A percentile compares a stretch with the other conserved stretches of the same genome.
These are phyloP conservation scores for Cryptococcus sp. DNA, from an alignment of 1,284 basidiomycete species.

Conservation along the genomic window DNA sequence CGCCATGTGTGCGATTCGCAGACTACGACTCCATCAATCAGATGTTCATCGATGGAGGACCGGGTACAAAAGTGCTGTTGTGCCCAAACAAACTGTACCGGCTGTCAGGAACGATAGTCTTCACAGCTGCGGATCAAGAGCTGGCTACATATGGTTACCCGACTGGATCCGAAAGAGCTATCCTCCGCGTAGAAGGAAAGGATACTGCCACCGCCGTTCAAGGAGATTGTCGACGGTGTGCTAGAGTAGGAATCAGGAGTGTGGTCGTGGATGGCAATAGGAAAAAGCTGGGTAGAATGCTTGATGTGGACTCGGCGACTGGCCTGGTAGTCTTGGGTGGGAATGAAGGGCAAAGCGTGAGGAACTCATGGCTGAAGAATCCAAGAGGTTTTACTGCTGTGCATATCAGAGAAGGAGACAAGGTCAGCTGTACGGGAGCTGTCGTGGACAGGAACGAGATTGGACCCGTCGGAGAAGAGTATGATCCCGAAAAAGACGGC, in stretches of 20 bases:
- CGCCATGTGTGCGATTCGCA: conserved; percentile 41
- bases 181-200: conserved; percentile 45
- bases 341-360: conserved; percentile 50
- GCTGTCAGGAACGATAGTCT: conserved; percentile 53
- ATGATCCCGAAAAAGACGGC: conserved; percentile 47
- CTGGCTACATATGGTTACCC: conserved; percentile 56
- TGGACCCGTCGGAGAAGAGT: conserved; percentile 53
- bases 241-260: conserved; percentile 43
- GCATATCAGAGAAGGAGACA: conserved; percentile 53
- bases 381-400: conserved; percentile 53
- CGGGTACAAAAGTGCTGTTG: conserved; percentile 53
- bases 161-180: conserved; percentile 51
- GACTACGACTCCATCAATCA: conserved; percentile 47
- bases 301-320: conserved; percentile 28
- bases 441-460: conserved; percentile 51
- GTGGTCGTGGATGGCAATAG: conserved; percentile 52
- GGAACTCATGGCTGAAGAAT: conserved; percentile 40
- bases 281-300: conserved; percentile 39
- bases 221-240: conserved; percentile 54
- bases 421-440: conserved; percentile 47
- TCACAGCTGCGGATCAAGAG: conserved; percentile 56
- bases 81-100: conserved; percentile 54
- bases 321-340: conserved; percentile 51
- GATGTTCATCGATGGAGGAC: conserved; percentile 50
- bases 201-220: conserved; percentile 45